phyloP scores from a whole-genome alignment of 129 eudicot species.

The Flaveria robusta region DNA sequence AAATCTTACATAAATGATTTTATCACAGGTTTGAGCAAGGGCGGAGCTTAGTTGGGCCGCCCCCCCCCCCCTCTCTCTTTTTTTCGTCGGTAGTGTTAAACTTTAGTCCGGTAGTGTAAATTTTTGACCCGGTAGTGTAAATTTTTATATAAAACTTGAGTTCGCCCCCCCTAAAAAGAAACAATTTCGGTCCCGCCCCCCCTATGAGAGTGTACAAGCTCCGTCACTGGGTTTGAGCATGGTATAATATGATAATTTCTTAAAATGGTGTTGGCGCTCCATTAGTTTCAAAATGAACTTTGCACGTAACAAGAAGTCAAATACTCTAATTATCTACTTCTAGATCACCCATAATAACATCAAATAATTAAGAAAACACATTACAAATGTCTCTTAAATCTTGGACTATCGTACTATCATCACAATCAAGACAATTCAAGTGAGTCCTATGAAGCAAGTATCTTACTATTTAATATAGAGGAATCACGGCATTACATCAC shows the following conservation, averaged over 20 bases:
- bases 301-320: slow-evolving; percentile 31
- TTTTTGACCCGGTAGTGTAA: too few relatives aligned
- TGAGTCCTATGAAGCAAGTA: slow-evolving; percentile 78
- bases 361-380: not conserved
- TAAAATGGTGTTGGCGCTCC: slow-evolving; percentile 43
- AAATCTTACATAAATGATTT: too few relatives aligned
- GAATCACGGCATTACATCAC: slow-evolving; percentile 71
- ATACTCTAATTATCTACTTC: slow-evolving; percentile 11
- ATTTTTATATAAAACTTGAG: too few relatives aligned
- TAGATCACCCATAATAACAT: slow-evolving; percentile 24
- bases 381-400: slow-evolving; percentile 62
- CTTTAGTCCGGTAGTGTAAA: too few relatives aligned
- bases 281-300: slow-evolving; percentile 43
- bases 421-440: slow-evolving; percentile 73
- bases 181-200: too few relatives aligned
- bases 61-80: too few relatives aligned
- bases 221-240: too few relatives aligned
- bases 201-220: too few relatives aligned
- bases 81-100: too few relatives aligned
- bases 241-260: not conserved
- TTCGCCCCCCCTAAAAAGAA: too few relatives aligned
- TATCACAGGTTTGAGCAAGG: not conserved
- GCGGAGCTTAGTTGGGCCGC: too few relatives aligned
- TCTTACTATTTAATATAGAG: slow-evolving; percentile 65
- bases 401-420: slow-evolving; percentile 74